phyloP scores from a whole-genome alignment of 352 stramenopile genomes.

The Blastocystis sp. region DNA sequence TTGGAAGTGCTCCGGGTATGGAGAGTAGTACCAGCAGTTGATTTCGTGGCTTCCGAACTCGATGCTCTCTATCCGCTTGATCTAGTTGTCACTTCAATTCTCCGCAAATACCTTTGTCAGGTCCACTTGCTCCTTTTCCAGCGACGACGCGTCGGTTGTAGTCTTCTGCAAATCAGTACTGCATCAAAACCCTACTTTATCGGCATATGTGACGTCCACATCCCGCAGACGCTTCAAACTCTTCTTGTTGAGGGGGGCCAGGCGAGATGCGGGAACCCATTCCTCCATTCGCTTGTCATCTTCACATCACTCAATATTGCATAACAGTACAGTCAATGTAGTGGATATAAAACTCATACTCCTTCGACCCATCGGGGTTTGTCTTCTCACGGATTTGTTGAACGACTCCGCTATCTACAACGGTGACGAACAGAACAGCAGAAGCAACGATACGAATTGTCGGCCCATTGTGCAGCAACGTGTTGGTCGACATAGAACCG shows the following conservation, averaged over 20 bases:
- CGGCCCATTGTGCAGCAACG: constrained; percentile 40
- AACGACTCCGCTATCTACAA: constrained; percentile 35
- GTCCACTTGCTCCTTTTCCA: constrained; percentile 48
- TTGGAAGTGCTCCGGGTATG: constrained; percentile 72
- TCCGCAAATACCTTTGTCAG: constrained; percentile 16
- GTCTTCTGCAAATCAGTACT: not conserved
- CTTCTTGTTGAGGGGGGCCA: constrained; percentile 38
- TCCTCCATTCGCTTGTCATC: constrained; percentile 55
- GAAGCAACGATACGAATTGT: constrained; percentile 9
- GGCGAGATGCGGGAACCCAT: constrained; percentile 14
- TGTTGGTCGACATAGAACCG: constrained; percentile 43
- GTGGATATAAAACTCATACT: constrained; percentile 56
- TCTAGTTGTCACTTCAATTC: not conserved
- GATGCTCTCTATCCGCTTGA: constrained; percentile 67
- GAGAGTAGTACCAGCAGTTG: constrained; percentile 80
- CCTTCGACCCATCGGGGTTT: not conserved
- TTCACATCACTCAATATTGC: not conserved
- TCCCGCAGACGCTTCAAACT: constrained; percentile 22
- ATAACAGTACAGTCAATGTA: constrained; percentile 39
- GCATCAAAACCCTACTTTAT: constrained; percentile 6
- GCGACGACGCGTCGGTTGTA: not conserved
- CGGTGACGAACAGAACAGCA: not conserved
- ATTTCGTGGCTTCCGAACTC: constrained; percentile 72
- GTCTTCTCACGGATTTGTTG: constrained; percentile 28
- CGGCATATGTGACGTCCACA: not conserved